Conservation (phyloP, 2,329 filamentous ascomycete genomes). For the Xylariaceae sp. region DNA sequence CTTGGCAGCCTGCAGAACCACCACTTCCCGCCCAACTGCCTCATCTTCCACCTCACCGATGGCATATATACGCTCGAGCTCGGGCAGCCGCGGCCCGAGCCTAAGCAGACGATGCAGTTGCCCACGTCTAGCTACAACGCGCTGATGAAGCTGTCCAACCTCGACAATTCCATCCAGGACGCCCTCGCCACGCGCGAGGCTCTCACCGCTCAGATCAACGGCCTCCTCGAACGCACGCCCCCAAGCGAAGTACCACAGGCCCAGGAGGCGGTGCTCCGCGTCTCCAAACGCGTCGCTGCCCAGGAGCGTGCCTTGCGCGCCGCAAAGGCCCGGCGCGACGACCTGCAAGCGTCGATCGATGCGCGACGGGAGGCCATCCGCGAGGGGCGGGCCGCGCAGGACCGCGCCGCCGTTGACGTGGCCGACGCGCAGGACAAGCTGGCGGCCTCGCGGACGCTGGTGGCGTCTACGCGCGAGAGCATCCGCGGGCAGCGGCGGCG, state of each 20-base stretch:
- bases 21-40: constrained; percentile 70
- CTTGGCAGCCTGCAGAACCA: constrained; percentile 65
- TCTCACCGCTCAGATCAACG: constrained; percentile 71
- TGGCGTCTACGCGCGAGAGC: constrained; percentile 52
- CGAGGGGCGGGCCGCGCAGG: constrained; percentile 52
- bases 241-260: constrained; percentile 39
- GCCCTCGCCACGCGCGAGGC: constrained; percentile 68
- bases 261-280: constrained; percentile 39
- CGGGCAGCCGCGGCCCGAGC: constrained; percentile 39
- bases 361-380: constrained; percentile 61
- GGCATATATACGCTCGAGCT: constrained; percentile 79
- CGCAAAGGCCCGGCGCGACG: constrained; percentile 54
- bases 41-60: constrained; percentile 79
- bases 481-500: constrained; percentile 82
- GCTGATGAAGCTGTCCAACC: constrained; percentile 77
- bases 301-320: constrained; percentile 60
- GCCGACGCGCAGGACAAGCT: constrained; percentile 53
- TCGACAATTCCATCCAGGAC: constrained; percentile 88
- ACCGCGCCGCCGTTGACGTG: constrained; percentile 52
- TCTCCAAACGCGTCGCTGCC: constrained; percentile 47
- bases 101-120: constrained; percentile 43
- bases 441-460: constrained; percentile 43
- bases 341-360: constrained; percentile 59
- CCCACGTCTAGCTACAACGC: constrained; percentile 77
- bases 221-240: constrained; percentile 37